Evolutionary conservation across 2,329 filamentous ascomycete species (phyloP).

Genomic region (Orbilia ellipsospora): DNA sequence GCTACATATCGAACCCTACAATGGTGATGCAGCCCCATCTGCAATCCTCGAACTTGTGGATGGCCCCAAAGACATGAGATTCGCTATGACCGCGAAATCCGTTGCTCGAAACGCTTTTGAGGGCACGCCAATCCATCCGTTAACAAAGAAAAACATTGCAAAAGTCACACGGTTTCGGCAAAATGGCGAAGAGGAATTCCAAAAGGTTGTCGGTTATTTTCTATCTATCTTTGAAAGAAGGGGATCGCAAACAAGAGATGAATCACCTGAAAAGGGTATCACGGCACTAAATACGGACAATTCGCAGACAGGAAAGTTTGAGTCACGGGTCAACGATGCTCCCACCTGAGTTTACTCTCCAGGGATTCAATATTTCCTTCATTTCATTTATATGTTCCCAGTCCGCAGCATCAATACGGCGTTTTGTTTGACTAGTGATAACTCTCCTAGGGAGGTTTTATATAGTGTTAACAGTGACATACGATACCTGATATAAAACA

Average conservation of each 20-base stretch:
- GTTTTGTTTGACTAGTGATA: neutral
- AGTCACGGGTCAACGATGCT: no score
- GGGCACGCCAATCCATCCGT: slow-evolving; percentile 71
- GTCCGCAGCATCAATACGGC: neutral
- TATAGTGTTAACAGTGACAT: slow-evolving; percentile 1
- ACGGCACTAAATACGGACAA: neutral
- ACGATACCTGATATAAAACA: neutral
- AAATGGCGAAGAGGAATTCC: slow-evolving; percentile 74
- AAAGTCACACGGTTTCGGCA: slow-evolving; percentile 84
- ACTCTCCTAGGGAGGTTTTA: neutral
- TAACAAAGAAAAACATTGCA: slow-evolving; percentile 80
- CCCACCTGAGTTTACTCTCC: no score
- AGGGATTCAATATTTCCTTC: neutral
- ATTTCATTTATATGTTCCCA: neutral
- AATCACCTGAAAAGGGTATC: neutral
- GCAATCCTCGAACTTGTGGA: slow-evolving; percentile 96
- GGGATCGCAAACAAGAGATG: neutral
- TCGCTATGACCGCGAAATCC: slow-evolving; percentile 89
- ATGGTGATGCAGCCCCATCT: slow-evolving; percentile 85
- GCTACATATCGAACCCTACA: slow-evolving; percentile 87
- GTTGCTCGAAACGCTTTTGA: slow-evolving; percentile 73
- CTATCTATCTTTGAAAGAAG: slow-evolving; percentile 51
- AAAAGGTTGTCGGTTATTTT: slow-evolving; percentile 69
- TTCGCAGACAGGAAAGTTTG: neutral
- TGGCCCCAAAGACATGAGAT: slow-evolving; percentile 91